Evolutionary conservation across 305 asterid genomes (phyloP), one percentile per base, ranked within the genome.

Genomic region (Solanum chacoense): DNA sequence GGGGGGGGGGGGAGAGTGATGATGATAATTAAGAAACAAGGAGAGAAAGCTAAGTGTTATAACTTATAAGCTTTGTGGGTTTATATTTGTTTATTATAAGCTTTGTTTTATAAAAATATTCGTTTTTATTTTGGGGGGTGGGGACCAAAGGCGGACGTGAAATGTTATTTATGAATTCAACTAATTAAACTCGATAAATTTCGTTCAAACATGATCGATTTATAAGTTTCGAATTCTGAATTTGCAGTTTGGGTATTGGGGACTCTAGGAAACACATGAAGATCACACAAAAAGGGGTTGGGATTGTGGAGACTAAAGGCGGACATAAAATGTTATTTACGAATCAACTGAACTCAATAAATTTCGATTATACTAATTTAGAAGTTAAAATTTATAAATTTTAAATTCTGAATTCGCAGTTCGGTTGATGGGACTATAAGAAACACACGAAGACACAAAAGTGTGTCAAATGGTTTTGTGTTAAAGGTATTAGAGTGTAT

Each of bases 11-110:
- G 11, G 89, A 32, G 50, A 31, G 45, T 28, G 73, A 83, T 83
- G 87, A 81, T 73, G 85, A 87, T 31, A 32, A 87, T 55, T 87
- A 55, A 42, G 74, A 75, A 87, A 83, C 31, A 83, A 45, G 89
- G 36, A 74, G 36, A 74, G 85, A 73, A 42, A 74, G 31, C 31
- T 29, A 29, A 29, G 24, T 22, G 55, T 38, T 38, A 38, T 38
- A 38, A 38, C 45, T 38, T 87, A 72, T 42, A 42, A 86, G 40
- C 40, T 29, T 81, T 81, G 40, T 81, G 18, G 71, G 11, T 81
- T 81, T 36, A 24, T 81, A 31, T 45, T 29, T 77, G 22, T 18
- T 45, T 83, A 74, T 11, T 20, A 18, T 50, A 42, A 81, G 4
- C 20, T 31, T 83, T 83, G 22, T 45, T 83, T 50, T 83, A 83